phyloP scores from a whole-genome alignment of 768 basidiomycete species.

The Serendipita sp. region DNA sequence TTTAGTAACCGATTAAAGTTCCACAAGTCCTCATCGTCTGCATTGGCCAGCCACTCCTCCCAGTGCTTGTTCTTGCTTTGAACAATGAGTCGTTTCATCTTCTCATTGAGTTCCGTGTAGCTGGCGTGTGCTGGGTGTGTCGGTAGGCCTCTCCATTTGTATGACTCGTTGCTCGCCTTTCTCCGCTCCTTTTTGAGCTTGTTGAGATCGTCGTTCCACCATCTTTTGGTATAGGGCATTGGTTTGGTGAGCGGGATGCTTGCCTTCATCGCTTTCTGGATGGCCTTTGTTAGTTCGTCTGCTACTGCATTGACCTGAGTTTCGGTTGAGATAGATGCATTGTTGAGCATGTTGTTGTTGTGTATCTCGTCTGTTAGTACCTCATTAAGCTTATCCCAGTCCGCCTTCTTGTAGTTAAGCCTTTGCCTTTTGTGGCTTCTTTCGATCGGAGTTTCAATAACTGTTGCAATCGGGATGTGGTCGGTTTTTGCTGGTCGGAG shows the following conservation, averaged over 20 bases:
- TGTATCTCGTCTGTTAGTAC: slow-evolving; percentile 9
- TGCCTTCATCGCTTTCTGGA: slow-evolving; percentile 12
- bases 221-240: slow-evolving; percentile 17
- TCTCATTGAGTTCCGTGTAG: background rate
- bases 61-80: background rate
- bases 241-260: slow-evolving; percentile 13
- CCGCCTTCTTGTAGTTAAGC: slow-evolving; percentile 17
- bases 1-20: background rate
- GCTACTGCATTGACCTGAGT: slow-evolving; percentile 10
- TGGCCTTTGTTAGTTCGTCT: slow-evolving; percentile 7
- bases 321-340: background rate
- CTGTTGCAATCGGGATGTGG: slow-evolving; percentile 25
- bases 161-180: slow-evolving; percentile 5
- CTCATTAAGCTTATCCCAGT: slow-evolving; percentile 20
- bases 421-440: background rate
- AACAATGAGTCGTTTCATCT: background rate
- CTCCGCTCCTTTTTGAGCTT: slow-evolving; percentile 16
- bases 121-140: background rate
- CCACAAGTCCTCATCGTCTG: background rate
- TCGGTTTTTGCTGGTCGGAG: slow-evolving; percentile 19
- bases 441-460: slow-evolving; percentile 11
- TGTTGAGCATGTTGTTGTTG: background rate
- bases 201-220: slow-evolving; percentile 17
- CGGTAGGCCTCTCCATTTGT: background rate
- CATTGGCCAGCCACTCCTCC: background rate